Percentiles rank a stretch among this genome's conserved stretches.
Conservation (phyloP, 768 basidiomycete genomes). For the Lactarius vividus region DNA sequence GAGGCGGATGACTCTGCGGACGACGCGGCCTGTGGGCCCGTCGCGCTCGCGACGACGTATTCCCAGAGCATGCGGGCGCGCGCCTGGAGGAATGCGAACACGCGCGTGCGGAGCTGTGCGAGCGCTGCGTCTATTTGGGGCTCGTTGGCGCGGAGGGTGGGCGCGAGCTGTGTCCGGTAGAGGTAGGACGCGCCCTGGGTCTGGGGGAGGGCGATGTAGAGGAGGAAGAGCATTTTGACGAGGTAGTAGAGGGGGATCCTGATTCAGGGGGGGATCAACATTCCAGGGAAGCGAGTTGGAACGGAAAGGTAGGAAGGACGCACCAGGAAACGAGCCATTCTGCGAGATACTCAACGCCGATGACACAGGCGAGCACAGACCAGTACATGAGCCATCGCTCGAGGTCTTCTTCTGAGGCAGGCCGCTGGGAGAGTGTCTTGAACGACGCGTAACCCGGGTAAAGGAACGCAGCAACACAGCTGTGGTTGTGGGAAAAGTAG, state of each 20-base stretch:
- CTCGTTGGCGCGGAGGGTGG: conserved; percentile 82
- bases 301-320: conserved; percentile 31
- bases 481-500: conserved; percentile 31
- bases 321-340: conserved; percentile 90
- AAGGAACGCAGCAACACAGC: conserved; percentile 74
- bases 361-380: conserved; percentile 82
- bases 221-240: conserved; percentile 77
- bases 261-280: conserved; percentile 18
- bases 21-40: conserved; percentile 39
- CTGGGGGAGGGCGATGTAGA: conserved; percentile 89
- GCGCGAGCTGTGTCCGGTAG: conserved; percentile 75
- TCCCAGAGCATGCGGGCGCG: conserved; percentile 66
- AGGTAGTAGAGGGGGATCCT: conserved; percentile 91
- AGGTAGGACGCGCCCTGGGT: conserved; percentile 85
- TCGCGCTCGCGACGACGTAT: conserved; percentile 49
- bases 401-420: conserved; percentile 77
- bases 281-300: conserved; percentile 17
- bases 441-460: conserved; percentile 97
- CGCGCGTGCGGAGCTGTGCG: conserved; percentile 54
- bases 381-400: conserved; percentile 98
- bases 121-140: conserved; percentile 79
- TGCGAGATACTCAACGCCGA: conserved; percentile 76
- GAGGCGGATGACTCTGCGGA: conserved; percentile 28
- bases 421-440: conserved; percentile 86
- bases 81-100: conserved; percentile 65